Base-by-base conservation (phyloP, 1,284 basidiomycete genomes). In the Papiliotrema terrestris region DNA sequence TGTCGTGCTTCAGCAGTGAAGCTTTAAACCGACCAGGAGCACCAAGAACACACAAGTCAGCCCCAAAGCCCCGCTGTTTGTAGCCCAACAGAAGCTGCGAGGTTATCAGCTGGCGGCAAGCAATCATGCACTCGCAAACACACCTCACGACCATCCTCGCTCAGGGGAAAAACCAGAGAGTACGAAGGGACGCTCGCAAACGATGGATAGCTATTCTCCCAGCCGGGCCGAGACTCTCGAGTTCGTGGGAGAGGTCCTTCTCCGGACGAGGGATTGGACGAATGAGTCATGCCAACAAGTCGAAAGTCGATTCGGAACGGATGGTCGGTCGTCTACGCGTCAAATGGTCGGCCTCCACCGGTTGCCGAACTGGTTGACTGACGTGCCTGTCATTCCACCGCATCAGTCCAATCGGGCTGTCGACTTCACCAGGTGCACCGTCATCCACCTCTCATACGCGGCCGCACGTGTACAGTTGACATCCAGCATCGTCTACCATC, bases 51-150 rank as follows among this genome's bases (percentile, higher is more conserved):
- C 11, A 32, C 86, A 83, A 76, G 55, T 80, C 78, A 38, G 77
- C 71, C 2, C 86, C 87, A 63, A 87, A 83, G 1, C 86, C 87
- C 36, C 87, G 79, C 67, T 86, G 87, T 73, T 89, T 89, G 60
- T 80, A 79, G 3, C 87, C 86, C 0, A 89, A 78, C 1, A 88
- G 75, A 6, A 88, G 77, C 79, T 57, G 20, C 32, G 35, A 8
- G 43, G 3, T 22, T 25, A 42, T 19, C 20, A 22, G 15, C 11
- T 32, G 6, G 13, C 15, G 49, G 29, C 14, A 29, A 25, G 5
- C 19, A 15, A 29, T 19, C 15, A 20, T 26, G 35, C 69, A 71
- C 45, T 77, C 69, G 11, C 6, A 6, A 6, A 32, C 29, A 32
- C 6, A 32, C 29, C 29, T 32, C 29, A 32, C 29, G 29, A 32